Evolutionary conservation across 768 basidiomycete species (phyloP).

Genomic region (Pulveroboletus frians): DNA sequence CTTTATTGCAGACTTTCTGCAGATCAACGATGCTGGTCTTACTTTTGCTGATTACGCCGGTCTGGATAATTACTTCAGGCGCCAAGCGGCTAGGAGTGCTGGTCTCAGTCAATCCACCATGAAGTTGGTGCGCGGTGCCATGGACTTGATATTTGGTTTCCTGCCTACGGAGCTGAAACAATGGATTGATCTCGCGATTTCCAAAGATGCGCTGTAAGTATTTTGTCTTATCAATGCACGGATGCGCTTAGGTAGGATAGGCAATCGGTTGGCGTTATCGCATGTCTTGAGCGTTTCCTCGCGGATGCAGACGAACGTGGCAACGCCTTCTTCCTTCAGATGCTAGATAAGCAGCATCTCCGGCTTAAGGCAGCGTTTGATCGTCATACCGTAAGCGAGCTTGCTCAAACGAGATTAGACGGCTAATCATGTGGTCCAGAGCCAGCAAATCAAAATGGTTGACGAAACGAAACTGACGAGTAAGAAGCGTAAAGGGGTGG

Average conservation of each 20-base stretch:
- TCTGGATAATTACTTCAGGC: conserved; percentile 88
- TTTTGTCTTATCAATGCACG: background rate
- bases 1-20: conserved; percentile 88
- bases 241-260: conserved; percentile 37
- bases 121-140: conserved; percentile 80
- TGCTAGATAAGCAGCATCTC: conserved; percentile 79
- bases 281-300: conserved; percentile 70
- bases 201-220: conserved; percentile 67
- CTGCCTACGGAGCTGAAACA: conserved; percentile 73
- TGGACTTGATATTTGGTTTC: conserved; percentile 96
- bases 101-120: conserved; percentile 62
- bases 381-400: conserved; percentile 56
- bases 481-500: conserved; percentile 90
- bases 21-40: conserved; percentile 80
- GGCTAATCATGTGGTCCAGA: conserved; percentile 38
- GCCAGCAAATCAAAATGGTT: conserved; percentile 80
- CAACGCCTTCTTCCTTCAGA: conserved; percentile 64
- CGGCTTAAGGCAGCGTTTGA: conserved; percentile 74
- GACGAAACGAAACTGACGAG: conserved; percentile 87
- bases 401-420: background rate
- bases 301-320: conserved; percentile 75
- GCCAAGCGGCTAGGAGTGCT: conserved; percentile 76
- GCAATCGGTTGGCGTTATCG: conserved; percentile 80
- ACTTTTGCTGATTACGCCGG: conserved; percentile 96
- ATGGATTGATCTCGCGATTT: conserved; percentile 78